Conservation (phyloP, 192 early-diverging fungal species). For the Coemansia sp. region DNA sequence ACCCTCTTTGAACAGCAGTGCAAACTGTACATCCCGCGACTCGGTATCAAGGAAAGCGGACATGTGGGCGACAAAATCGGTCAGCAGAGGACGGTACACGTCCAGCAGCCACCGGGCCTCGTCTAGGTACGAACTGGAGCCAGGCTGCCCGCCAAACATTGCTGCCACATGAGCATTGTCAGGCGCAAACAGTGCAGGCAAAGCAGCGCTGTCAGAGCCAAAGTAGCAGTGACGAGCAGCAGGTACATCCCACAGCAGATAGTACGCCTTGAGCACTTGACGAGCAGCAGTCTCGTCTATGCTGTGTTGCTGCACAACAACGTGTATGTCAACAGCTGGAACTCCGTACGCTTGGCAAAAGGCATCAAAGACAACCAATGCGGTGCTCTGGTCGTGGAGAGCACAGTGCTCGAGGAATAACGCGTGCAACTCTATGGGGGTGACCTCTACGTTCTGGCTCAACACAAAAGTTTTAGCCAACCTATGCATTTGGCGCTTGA, state of each 20-base stretch:
- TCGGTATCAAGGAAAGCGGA: constrained; percentile 62
- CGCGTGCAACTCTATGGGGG: constrained; percentile 22
- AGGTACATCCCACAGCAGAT: constrained; percentile 5
- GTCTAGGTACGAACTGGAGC: constrained; percentile 77
- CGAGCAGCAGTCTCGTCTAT: constrained; percentile 8
- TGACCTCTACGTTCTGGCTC: not conserved
- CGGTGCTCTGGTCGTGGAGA: not conserved
- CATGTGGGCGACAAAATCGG: constrained; percentile 70
- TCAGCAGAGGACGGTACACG: constrained; percentile 72
- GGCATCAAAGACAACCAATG: constrained; percentile 12
- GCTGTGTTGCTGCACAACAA: constrained; percentile 2
- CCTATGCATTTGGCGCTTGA: too few species aligned
- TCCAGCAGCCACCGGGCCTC: constrained; percentile 72
- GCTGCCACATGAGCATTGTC: constrained; percentile 65
- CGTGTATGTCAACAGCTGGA: constrained; percentile 1
- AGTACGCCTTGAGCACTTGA: constrained; percentile 25
- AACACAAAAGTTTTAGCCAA: not conserved
- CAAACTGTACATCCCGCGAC: constrained; percentile 57
- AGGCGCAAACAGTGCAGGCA: constrained; percentile 37
- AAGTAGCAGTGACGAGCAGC: constrained; percentile 67
- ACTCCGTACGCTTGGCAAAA: constrained; percentile 15
- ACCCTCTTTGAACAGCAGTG: constrained; percentile 60
- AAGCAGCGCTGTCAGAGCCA: not conserved
- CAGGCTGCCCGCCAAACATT: constrained; percentile 94
- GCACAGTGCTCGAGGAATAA: constrained; percentile 18